Evolutionary conservation across 352 stramenopile genomes (phyloP), one percentile per base, ranked within the genome.

Genomic region (Phytophthora ramorum): DNA sequence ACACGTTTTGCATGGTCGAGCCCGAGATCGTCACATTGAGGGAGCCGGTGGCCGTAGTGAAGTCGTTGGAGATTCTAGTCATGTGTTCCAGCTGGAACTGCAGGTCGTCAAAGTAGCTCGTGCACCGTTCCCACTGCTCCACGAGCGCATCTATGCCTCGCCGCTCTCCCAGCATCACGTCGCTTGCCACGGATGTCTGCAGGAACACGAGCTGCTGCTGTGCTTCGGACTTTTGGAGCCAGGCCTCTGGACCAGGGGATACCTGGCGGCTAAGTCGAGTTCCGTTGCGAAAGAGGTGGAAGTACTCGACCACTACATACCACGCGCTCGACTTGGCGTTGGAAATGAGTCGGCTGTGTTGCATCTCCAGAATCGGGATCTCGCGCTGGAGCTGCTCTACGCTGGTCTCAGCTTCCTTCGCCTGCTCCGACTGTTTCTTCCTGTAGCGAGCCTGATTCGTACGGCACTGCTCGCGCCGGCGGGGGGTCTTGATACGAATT

Each of bases 381-480:
- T 82, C 58, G 0, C 37, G 48, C 5, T 44, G 61, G 0, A 85
- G 67, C 9, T 68, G 37, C 0, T 50, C 38, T 6, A 79, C 73
- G 10, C 17, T 53, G 14, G 53, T 24, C 20, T 79, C 70, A 2
- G 81, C 49, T 1, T 62, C 49, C 6, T 69, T 55, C 1, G 17
- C 24, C 19, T 58, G 35, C 7, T 63, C 28, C 0, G 50, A 53
- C 37, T 81, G 73, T 24, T 81, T 84, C 54, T 69, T 73, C 35
- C 77, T 68, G 49, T 86, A 86, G 4, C 75, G 65, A 50, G 74
- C 75, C 52, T 86, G 74, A 58, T 86, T 86, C 1, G 30, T 58
- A 20, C 77, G 74, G 52, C 77, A 86, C 32, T 86, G 77, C n/a
- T 86, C 67, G 9, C 74, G 72, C 2, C 77, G 77, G 6, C 77